Base-by-base conservation (phyloP, 2,329 filamentous ascomycete genomes). In the Davidsoniella virescens region DNA sequence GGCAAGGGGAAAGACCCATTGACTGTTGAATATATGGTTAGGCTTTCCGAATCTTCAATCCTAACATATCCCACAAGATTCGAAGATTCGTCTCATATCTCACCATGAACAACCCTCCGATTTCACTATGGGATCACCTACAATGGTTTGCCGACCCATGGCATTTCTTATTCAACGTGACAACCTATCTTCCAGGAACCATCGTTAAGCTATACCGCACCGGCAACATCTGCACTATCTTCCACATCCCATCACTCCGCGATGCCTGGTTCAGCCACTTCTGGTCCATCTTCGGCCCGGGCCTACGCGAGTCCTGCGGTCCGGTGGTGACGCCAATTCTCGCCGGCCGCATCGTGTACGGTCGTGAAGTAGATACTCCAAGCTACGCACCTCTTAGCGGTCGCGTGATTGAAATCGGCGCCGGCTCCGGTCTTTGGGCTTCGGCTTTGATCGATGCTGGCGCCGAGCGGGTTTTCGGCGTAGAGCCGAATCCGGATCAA, bases 381-480 rank as follows among this genome's bases (percentile, higher is more conserved):
- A 61, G 59, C 17, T 58, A 60, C 50, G 58, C 63, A 51, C 67
- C 67, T 2, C 63, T 76, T 7, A 57, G 58, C 0, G 76, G 78
- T 2, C 64, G 70, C 2, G 71, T 79, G 4, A 60, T 82, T 41
- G 80, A 84, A 62, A 68, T 82, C 49, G 79, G 79, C 2, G 71
- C 79, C 1, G 80, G 75, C 2, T 68, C 63, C 1, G 79, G 78
- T 2, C 67, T 77, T 60, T 82, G 76, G 77, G 69, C 76, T 3
- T 66, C 71, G 36, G 60, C 78, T 16, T 76, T 78, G 50, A 59
- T 62, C 23, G 58, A 64, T 10, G 43, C 49, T 6, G 52, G 49
- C 3, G 47, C 54, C 2, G n/a, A 49, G 9, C 68, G 66, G 29
- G 65, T 83, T 41, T 80, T 76, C 56, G 80, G 78, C 50, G 70